A percentile compares a stretch with the other conserved stretches of the same genome.
phyloP scores from a whole-genome alignment of 257 asterid genomes.

The Asclepias syriaca region DNA sequence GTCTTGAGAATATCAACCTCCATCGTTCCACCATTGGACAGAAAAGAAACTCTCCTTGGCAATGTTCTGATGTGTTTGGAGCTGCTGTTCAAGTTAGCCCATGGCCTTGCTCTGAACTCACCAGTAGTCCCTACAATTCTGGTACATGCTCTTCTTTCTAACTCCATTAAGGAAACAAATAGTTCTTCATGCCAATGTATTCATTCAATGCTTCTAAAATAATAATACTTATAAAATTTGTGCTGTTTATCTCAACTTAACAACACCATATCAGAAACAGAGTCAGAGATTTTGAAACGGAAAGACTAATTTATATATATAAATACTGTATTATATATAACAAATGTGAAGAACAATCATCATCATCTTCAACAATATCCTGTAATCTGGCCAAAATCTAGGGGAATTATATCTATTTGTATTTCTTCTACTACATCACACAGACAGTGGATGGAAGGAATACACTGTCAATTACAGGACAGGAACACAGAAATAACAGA shows the following conservation, averaged over 20 bases:
- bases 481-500: conserved; percentile 2
- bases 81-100: conserved; percentile 88
- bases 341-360: background rate
- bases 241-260: no score
- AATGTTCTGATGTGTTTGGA: conserved; percentile 80
- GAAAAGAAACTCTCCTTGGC: conserved; percentile 50
- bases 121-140: conserved; percentile 31
- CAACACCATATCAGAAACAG: no score
- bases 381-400: background rate
- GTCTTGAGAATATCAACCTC: conserved; percentile 69
- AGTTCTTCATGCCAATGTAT: no score
- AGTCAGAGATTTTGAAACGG: no score
- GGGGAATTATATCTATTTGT: background rate
- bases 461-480: background rate
- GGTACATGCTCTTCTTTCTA: conserved; percentile 50
- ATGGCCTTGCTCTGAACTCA: conserved; percentile 69
- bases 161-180: no score
- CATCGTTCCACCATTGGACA: conserved; percentile 33
- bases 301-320: background rate
- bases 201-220: no score
- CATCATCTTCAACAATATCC: background rate
- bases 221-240: no score
- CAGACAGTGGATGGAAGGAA: background rate
- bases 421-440: conserved; percentile 8
- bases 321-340: no score